These are phyloP conservation scores for Phaffomyces antillensis DNA, from an alignment of 805 yeast species.

Conservation along the genomic window DNA sequence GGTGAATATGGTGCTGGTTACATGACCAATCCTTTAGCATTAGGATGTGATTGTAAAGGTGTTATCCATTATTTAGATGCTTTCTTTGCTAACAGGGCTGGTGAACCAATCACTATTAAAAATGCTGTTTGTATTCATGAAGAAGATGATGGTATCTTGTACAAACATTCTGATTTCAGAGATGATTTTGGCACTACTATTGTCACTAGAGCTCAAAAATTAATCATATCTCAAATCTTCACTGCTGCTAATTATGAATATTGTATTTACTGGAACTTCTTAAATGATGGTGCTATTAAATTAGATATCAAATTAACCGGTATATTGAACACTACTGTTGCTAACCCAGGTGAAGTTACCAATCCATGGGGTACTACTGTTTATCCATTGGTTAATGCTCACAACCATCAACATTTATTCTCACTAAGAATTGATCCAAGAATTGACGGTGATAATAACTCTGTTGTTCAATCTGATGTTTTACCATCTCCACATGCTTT, in stretches of 20 bases:
- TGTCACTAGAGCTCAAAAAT: constrained; percentile 67
- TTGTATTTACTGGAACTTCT: constrained; percentile 75
- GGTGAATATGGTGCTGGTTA: constrained; percentile 88
- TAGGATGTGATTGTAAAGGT: constrained; percentile 85
- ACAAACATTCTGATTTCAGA: constrained; percentile 80
- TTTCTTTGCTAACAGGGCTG: constrained; percentile 59
- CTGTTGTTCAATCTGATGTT: constrained; percentile 65
- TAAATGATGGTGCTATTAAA: constrained; percentile 80
- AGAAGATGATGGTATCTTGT: constrained; percentile 75
- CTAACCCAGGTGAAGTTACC: constrained; percentile 56
- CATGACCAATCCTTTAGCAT: constrained; percentile 70
- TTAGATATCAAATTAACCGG: constrained; percentile 77
- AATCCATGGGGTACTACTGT: constrained; percentile 80
- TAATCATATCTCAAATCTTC: constrained; percentile 72
- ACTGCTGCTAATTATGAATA: constrained; percentile 86
- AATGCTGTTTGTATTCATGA: constrained; percentile 82
- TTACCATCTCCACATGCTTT: constrained; percentile 48
- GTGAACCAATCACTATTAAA: constrained; percentile 63
- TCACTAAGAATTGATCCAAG: constrained; percentile 74
- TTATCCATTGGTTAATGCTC: constrained; percentile 76
- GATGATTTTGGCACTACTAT: constrained; percentile 70
- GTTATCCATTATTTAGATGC: constrained; percentile 79
- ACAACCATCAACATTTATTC: constrained; percentile 81
- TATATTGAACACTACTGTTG: constrained; percentile 65
- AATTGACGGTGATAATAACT: constrained; percentile 73